Conservation (phyloP, 2,329 filamentous ascomycete species). For the Pseudogymnoascus sp. region DNA sequence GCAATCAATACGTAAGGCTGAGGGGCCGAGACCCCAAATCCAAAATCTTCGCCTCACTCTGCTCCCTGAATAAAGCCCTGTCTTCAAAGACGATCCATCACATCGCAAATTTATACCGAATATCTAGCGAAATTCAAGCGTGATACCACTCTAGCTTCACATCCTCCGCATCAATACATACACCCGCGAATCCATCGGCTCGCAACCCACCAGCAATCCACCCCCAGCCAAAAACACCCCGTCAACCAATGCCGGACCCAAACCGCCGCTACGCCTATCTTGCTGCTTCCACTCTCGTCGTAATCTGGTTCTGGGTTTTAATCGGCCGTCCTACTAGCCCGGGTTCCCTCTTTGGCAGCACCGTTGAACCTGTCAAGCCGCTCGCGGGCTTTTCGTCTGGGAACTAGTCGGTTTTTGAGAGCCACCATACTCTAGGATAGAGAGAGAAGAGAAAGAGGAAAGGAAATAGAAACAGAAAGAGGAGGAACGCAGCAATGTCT, state of each 20-base stretch:
- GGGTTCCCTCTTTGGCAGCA: background rate
- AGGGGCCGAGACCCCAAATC: conserved; percentile 4
- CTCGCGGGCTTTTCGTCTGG: background rate
- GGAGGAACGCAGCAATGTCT: conserved; percentile 53
- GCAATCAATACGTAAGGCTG: conserved; percentile 1
- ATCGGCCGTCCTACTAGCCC: conserved; percentile 14
- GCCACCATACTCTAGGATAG: background rate
- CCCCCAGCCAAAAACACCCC: background rate
- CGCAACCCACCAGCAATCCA: background rate
- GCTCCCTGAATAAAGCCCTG: background rate
- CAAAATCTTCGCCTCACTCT: background rate
- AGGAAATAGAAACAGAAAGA: background rate
- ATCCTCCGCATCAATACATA: background rate
- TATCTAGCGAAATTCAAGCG: background rate
- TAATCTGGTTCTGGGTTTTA: conserved; percentile 19
- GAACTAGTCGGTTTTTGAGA: background rate
- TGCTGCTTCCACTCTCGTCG: conserved; percentile 12
- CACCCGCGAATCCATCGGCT: background rate
- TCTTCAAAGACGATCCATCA: background rate
- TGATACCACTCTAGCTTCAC: background rate
- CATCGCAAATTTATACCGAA: background rate
- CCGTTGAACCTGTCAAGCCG: background rate
- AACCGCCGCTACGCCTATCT: conserved; percentile 18
- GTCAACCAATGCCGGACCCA: background rate
- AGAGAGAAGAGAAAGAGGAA: background rate